A percentile compares a stretch with the other conserved stretches of the same genome.
These are phyloP conservation scores for Sugiyamaella marilandica DNA, from an alignment of 805 yeast species.

Conservation along the genomic window DNA sequence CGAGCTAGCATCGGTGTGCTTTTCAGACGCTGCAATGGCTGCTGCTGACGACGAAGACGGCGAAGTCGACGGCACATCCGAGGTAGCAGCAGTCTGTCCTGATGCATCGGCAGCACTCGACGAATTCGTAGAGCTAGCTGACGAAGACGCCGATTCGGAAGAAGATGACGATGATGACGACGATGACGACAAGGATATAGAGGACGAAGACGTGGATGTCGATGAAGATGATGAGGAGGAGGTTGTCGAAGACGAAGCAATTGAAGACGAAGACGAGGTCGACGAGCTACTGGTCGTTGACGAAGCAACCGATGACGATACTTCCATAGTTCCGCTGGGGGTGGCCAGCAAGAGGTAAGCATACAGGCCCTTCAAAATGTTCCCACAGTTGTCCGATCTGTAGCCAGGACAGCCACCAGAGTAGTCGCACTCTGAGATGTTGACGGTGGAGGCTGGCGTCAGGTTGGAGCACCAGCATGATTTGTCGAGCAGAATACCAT, in stretches of 20 bases:
- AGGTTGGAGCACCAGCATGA: slow-evolving; percentile 60
- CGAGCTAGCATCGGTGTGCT: slow-evolving; percentile 28
- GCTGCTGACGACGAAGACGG: slow-evolving; percentile 7
- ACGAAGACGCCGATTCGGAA: slow-evolving; percentile 19
- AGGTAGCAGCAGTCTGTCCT: slow-evolving; percentile 3
- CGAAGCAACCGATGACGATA: slow-evolving; percentile 14
- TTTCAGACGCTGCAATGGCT: slow-evolving; percentile 2
- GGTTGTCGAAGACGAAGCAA: slow-evolving; percentile 23
- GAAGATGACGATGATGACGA: slow-evolving; percentile 8
- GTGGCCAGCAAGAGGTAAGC: slow-evolving; percentile 47
- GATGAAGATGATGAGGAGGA: slow-evolving; percentile 16
- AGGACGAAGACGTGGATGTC: slow-evolving; percentile 16
- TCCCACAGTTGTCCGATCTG: slow-evolving; percentile 43
- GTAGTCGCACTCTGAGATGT: slow-evolving; percentile 30
- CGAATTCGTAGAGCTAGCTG: slow-evolving; percentile 17
- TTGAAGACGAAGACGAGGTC: slow-evolving; percentile 18
- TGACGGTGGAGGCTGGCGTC: slow-evolving; percentile 42
- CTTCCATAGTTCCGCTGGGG: slow-evolving; percentile 31
- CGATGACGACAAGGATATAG: slow-evolving; percentile 18
- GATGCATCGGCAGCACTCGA: slow-evolving; percentile 5
- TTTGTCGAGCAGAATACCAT: slow-evolving; percentile 48
- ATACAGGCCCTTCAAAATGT: slow-evolving; percentile 39
- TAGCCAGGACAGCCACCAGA: slow-evolving; percentile 42
- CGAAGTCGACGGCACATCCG: slow-evolving; percentile 19
- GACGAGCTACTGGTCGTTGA: slow-evolving; percentile 24